phyloP scores from a whole-genome alignment of 2,329 filamentous ascomycete species.

The Parafenestella ontariensis region DNA sequence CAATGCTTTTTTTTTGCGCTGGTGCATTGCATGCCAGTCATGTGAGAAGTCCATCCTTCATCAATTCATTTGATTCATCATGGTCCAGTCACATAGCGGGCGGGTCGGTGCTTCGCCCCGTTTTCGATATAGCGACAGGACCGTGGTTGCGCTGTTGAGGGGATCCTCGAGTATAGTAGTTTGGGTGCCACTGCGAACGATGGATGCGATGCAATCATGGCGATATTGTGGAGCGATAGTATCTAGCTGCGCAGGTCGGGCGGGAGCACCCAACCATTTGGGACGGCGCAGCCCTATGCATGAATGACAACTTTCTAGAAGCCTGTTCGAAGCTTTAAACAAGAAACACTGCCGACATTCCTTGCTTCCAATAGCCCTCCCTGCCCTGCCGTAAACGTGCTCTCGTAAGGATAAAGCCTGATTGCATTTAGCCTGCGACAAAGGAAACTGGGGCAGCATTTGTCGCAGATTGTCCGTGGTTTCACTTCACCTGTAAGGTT shows the following conservation, averaged over 20 bases:
- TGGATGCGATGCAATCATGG: not conserved
- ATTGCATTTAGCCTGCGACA: constrained; percentile 12
- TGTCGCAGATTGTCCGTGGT: constrained; percentile 8
- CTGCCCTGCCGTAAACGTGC: constrained; percentile 5
- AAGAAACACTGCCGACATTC: constrained; percentile 9
- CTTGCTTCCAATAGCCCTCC: constrained; percentile 9
- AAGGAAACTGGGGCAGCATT: constrained; percentile 3
- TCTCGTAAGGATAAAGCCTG: constrained; percentile 13
- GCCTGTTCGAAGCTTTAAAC: constrained; percentile 20
- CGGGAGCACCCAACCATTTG: not conserved
- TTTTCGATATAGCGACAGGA: not conserved
- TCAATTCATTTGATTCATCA: not conserved
- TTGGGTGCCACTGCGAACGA: not conserved
- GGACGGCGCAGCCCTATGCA: constrained; percentile 2
- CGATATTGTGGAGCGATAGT: no score
- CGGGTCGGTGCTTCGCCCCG: not conserved
- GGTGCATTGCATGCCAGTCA: constrained; percentile 6
- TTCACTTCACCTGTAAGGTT: constrained; percentile 18
- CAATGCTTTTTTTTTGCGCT: no score
- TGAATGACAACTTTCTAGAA: constrained; percentile 19
- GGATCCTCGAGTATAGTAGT: not conserved
- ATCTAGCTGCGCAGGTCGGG: not conserved
- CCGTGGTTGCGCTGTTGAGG: no score
- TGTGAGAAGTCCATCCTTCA: constrained; percentile 1
- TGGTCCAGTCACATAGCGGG: no score